Conservation (phyloP, 192 early-diverging fungal genomes). For the Umbelopsis isabellina region DNA sequence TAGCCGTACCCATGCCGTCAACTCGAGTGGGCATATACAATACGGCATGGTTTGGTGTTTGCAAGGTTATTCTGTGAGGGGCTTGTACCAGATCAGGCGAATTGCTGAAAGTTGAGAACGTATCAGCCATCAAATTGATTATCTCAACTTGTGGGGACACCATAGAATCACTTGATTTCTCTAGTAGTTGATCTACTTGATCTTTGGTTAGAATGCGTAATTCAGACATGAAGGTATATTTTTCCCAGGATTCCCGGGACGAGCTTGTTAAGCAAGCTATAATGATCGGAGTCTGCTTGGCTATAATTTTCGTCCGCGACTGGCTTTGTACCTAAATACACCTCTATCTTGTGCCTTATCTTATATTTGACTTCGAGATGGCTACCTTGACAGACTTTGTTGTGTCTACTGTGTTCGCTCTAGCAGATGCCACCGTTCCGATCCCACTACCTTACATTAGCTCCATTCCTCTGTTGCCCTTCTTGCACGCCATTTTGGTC, state of each 20-base stretch:
- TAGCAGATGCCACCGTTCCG: conserved; percentile 6
- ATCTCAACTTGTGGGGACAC: conserved; percentile 11
- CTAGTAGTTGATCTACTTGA: neutral
- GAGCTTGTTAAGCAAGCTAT: no score
- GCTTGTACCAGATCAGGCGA: conserved; percentile 42
- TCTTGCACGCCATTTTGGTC: conserved; percentile 26
- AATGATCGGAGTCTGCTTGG: no score
- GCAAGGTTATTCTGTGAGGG: conserved; percentile 44
- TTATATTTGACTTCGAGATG: neutral
- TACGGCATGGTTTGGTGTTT: conserved; percentile 41
- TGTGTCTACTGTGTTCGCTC: neutral
- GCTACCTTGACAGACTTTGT: conserved; percentile 4
- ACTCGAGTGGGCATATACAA: conserved; percentile 57
- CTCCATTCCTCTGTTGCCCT: conserved; percentile 20
- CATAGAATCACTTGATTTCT: neutral
- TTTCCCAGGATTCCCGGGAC: neutral
- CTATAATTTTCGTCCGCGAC: neutral
- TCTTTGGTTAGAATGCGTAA: conserved; percentile 11
- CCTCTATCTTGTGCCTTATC: neutral
- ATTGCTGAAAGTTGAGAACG: conserved; percentile 29
- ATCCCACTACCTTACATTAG: conserved; percentile 25
- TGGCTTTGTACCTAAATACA: neutral
- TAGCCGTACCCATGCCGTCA: conserved; percentile 40
- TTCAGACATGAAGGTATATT: neutral
- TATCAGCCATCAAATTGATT: conserved; percentile 33